phyloP scores from a whole-genome alignment of 31 red algal species.

The Endocladia muricata region DNA sequence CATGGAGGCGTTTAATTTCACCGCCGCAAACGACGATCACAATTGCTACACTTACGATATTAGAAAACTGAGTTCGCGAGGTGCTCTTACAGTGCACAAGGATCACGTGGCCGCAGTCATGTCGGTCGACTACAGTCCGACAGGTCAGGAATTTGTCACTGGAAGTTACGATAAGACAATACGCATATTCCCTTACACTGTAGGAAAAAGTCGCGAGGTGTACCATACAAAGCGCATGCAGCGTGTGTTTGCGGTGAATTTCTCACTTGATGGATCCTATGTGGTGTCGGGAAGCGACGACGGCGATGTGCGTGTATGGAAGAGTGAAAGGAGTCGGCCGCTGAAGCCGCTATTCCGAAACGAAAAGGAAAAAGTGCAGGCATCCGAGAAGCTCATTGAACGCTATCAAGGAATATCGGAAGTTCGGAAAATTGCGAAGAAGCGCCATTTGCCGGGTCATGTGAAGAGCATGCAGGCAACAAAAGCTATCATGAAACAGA shows the following conservation, averaged over 20 bases:
- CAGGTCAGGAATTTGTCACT: slow-evolving; percentile 88
- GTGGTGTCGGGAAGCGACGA: slow-evolving; percentile 92
- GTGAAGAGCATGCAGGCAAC: slow-evolving; percentile 52
- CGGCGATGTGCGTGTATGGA: slow-evolving; percentile 98
- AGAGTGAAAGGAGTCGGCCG: slow-evolving; percentile 78
- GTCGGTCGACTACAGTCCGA: slow-evolving; percentile 88
- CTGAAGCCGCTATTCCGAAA: slow-evolving; percentile 78
- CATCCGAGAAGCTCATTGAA: slow-evolving; percentile 70
- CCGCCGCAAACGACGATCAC: slow-evolving; percentile 90
- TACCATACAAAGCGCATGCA: slow-evolving; percentile 99
- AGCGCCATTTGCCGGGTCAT: slow-evolving; percentile 69
- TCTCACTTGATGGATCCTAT: slow-evolving; percentile 78
- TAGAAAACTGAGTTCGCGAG: slow-evolving; percentile 41
- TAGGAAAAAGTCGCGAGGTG: slow-evolving; percentile 64
- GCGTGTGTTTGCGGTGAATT: slow-evolving; percentile 82
- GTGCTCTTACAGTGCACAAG: slow-evolving; percentile 56
- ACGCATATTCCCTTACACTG: slow-evolving; percentile 61
- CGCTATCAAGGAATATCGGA: slow-evolving; percentile 59
- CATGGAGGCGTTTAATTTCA: slow-evolving; percentile 85
- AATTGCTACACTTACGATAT: slow-evolving; percentile 96
- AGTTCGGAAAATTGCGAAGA: slow-evolving; percentile 83
- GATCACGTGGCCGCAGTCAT: slow-evolving; percentile 96
- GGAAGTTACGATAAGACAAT: slow-evolving; percentile 94
- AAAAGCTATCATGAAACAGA: slow-evolving; percentile 69
- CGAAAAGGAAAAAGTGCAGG: slow-evolving; percentile 66